Evolutionary conservation across 2,329 filamentous ascomycete genomes (phyloP).

Genomic region (Elsinoe arachidis): DNA sequence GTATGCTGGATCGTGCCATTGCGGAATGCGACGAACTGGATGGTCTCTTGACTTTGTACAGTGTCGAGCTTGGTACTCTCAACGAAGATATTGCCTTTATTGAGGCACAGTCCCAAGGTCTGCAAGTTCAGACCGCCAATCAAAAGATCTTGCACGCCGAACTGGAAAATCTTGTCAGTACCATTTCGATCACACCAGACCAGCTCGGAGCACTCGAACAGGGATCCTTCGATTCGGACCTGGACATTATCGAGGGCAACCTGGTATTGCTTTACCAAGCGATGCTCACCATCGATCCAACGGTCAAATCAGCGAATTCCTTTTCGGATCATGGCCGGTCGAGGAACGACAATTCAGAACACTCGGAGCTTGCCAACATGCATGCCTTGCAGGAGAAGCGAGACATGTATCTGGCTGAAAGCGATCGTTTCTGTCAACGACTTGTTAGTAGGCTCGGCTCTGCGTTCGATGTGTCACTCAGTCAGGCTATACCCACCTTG

Average conservation of each 20-base stretch:
- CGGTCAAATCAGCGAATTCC: conserved; percentile 50
- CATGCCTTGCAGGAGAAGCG: conserved; percentile 90
- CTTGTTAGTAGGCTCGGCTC: conserved; percentile 73
- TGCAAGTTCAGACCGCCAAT: conserved; percentile 95
- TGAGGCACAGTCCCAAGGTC: conserved; percentile 89
- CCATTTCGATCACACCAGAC: conserved; percentile 72
- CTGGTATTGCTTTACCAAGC: conserved; percentile 81
- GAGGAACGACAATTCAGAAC: conserved; percentile 28
- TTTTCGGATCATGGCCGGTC: conserved; percentile 45
- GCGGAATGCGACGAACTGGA: conserved; percentile 94
- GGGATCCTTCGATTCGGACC: conserved; percentile 42
- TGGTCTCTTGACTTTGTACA: conserved; percentile 85
- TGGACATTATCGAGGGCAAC: conserved; percentile 69
- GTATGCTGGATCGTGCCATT: conserved; percentile 80
- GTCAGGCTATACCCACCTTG: conserved; percentile 37
- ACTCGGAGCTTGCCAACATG: conserved; percentile 71
- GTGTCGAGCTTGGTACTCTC: conserved; percentile 85
- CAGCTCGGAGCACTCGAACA: conserved; percentile 66
- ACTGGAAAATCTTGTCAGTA: conserved; percentile 78
- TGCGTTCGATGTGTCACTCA: conserved; percentile 68
- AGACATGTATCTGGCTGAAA: conserved; percentile 74
- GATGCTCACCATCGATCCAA: conserved; percentile 86
- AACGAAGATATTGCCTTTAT: conserved; percentile 96
- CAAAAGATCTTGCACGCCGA: conserved; percentile 90
- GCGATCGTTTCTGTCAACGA: conserved; percentile 65